Conservation (phyloP, 768 basidiomycete genomes). For the Pisolithus microcarpus region DNA sequence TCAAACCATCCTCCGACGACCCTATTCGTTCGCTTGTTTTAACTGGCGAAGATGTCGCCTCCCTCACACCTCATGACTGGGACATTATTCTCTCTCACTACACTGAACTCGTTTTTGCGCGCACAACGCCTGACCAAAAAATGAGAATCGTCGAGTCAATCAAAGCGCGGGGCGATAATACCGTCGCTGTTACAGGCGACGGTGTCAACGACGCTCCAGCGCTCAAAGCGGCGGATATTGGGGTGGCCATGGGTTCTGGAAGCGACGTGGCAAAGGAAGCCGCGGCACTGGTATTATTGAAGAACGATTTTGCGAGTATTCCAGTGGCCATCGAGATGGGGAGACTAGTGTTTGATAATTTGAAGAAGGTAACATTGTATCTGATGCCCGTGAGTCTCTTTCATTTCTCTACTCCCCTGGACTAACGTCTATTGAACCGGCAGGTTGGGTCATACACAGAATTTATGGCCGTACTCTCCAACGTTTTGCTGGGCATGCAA, state of each 20-base stretch:
- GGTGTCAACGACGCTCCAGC: conserved; percentile 50
- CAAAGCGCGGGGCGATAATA: conserved; percentile 39
- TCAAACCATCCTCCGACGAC: conserved; percentile 34
- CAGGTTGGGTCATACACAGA: conserved; percentile 55
- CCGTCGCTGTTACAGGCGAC: conserved; percentile 51
- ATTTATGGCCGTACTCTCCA: conserved; percentile 48
- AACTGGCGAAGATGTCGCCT: conserved; percentile 38
- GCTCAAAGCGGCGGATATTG: conserved; percentile 47
- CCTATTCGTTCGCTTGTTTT: conserved; percentile 34
- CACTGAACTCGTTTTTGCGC: conserved; percentile 43
- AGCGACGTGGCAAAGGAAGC: conserved; percentile 50
- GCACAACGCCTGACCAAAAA: conserved; percentile 53
- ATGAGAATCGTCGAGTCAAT: conserved; percentile 49
- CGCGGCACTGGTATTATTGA: conserved; percentile 44
- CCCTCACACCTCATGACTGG: conserved; percentile 34
- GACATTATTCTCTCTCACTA: conserved; percentile 32
- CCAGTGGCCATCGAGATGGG: conserved; percentile 53
- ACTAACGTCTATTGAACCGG: too few relatives aligned
- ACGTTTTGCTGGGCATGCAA: conserved; percentile 54
- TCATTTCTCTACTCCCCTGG: background rate
- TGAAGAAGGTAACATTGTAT: conserved; percentile 46
- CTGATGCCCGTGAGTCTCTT: conserved; percentile 33
- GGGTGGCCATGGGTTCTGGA: conserved; percentile 47
- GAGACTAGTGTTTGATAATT: conserved; percentile 51
- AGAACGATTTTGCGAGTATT: conserved; percentile 55